These are phyloP conservation scores for Sherardia arvensis DNA, from an alignment of 257 asterid genomes.

Conservation along the genomic window DNA sequence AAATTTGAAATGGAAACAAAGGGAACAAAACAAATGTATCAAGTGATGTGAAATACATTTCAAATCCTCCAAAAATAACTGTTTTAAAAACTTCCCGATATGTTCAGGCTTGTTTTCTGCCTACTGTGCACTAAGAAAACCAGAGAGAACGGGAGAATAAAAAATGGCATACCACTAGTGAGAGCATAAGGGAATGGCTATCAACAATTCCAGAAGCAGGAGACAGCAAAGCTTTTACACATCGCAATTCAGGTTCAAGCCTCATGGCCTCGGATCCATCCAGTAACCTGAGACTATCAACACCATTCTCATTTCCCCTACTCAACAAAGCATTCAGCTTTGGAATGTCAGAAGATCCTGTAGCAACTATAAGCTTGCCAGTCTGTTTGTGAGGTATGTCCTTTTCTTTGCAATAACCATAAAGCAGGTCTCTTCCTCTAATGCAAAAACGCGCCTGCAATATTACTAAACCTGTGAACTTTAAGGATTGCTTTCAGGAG, in stretches of 20 bases:
- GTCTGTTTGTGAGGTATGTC: conserved; percentile 61
- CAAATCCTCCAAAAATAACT: background rate
- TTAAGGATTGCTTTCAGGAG: too few species aligned
- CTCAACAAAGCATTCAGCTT: conserved; percentile 42
- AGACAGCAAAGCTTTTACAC: conserved; percentile 65
- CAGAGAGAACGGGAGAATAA: background rate
- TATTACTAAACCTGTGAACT: background rate
- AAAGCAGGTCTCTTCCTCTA: conserved; percentile 60
- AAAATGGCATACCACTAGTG: conserved; percentile 36
- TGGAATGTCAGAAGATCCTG: conserved; percentile 60
- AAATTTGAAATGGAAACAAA: conserved; percentile 19
- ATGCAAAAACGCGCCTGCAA: conserved; percentile 63
- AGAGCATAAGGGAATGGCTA: conserved; percentile 75
- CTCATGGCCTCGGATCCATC: conserved; percentile 49
- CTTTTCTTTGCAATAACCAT: conserved; percentile 53
- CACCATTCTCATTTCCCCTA: conserved; percentile 63
- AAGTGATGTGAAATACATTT: background rate
- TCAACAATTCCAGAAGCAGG: conserved; percentile 79
- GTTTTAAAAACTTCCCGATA: background rate
- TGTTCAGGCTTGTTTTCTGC: background rate
- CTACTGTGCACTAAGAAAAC: background rate
- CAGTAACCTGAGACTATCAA: conserved; percentile 53
- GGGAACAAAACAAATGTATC: background rate
- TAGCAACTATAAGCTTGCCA: conserved; percentile 90
- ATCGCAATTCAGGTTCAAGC: conserved; percentile 59